Percentiles rank a stretch among this genome's conserved stretches.
phyloP scores from a whole-genome alignment of 148 eudicot species.

The Rhododendron henanense region DNA sequence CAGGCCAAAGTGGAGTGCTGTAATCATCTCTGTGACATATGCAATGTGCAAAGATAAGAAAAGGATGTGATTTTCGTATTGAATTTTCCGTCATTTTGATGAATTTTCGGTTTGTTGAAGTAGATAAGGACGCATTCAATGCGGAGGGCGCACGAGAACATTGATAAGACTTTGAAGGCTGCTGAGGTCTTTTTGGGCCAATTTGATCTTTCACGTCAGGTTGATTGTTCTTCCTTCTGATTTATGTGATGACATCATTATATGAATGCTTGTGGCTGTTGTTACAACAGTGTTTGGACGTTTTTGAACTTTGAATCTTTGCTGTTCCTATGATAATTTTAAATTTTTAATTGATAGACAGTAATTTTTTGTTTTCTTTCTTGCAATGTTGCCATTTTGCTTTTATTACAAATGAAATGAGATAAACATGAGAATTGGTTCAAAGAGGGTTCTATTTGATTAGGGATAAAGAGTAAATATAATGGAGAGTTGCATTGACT shows the following conservation, averaged over 20 bases:
- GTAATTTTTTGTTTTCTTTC: background rate
- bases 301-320: background rate
- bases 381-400: background rate
- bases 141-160: slow-evolving; percentile 84
- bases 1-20: background rate
- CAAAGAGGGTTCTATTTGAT: background rate
- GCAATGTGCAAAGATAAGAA: background rate
- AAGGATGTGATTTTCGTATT: background rate
- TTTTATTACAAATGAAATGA: background rate
- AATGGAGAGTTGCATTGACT: background rate
- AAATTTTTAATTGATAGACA: background rate
- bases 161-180: slow-evolving; percentile 72
- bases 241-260: background rate
- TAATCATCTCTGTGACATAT: background rate
- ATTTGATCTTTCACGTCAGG: slow-evolving; percentile 76
- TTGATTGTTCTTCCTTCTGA: slow-evolving; percentile 9
- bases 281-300: background rate
- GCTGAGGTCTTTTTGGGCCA: slow-evolving; percentile 62
- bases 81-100: background rate
- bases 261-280: background rate
- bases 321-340: background rate
- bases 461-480: background rate
- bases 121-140: slow-evolving; percentile 81
- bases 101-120: slow-evolving; percentile 1
- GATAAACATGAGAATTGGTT: background rate